Conservation (phyloP, 2,329 filamentous ascomycete genomes). For the Grosmannia serpens region DNA sequence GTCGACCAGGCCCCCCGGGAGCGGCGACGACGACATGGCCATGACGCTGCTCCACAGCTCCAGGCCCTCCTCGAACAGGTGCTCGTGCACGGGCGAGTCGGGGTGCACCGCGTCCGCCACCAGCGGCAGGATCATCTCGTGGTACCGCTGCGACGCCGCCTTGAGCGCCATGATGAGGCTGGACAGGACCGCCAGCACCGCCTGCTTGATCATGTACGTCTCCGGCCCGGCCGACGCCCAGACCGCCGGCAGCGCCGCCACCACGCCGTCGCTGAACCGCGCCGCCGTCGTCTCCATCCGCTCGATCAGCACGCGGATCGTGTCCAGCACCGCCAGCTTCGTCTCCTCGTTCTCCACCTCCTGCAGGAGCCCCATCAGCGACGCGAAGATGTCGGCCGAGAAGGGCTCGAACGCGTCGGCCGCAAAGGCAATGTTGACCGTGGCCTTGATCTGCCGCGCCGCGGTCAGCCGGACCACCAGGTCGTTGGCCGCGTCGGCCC, state of each 20-base stretch:
- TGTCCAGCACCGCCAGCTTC: constrained; percentile 81
- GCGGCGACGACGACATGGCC: constrained; percentile 50
- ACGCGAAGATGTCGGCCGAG: constrained; percentile 59
- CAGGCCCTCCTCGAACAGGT: constrained; percentile 82
- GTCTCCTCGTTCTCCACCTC: constrained; percentile 77
- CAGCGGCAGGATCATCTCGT: constrained; percentile 68
- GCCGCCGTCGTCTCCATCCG: constrained; percentile 65
- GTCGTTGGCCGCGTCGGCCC: constrained; percentile 69
- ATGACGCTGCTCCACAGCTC: constrained; percentile 78
- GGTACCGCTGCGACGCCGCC: constrained; percentile 63
- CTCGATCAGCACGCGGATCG: constrained; percentile 68
- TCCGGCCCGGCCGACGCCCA: constrained; percentile 75
- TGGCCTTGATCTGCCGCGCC: constrained; percentile 67
- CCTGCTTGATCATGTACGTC: constrained; percentile 87
- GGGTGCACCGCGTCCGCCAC: constrained; percentile 70
- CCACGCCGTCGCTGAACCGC: constrained; percentile 65
- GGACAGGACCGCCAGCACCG: constrained; percentile 75
- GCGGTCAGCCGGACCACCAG: constrained; percentile 86
- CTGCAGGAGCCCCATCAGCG: constrained; percentile 65
- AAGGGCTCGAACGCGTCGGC: constrained; percentile 65
- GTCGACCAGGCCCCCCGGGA: constrained; percentile 48
- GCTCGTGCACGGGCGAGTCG: constrained; percentile 62
- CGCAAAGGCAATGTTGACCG: constrained; percentile 74
- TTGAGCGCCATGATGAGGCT: constrained; percentile 82
- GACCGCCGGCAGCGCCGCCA: constrained; percentile 65